Percentiles rank a stretch among this genome's conserved stretches.
Evolutionary conservation across 352 stramenopile genomes (phyloP).

Genomic region (Globisporangium spinosum): DNA sequence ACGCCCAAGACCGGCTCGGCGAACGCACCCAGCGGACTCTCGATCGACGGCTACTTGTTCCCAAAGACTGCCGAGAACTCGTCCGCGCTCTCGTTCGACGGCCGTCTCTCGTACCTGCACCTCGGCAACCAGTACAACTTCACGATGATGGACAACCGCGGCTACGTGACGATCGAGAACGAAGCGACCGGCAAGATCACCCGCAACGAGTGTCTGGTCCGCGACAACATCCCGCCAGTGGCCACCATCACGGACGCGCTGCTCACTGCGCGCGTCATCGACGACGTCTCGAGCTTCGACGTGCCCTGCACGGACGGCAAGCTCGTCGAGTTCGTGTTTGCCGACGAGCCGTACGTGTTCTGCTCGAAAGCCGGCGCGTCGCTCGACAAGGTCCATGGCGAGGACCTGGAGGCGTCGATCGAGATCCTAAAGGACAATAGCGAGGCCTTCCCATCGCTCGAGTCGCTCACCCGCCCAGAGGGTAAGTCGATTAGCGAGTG

Average conservation of each 20-base stretch:
- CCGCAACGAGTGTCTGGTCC: constrained; percentile 19
- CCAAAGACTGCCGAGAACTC: constrained; percentile 12
- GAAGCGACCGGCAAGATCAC: constrained; percentile 17
- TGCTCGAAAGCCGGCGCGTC: constrained; percentile 19
- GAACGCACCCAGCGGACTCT: constrained; percentile 11
- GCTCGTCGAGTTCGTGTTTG: constrained; percentile 30
- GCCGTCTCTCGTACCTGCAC: constrained; percentile 27
- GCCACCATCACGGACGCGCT: constrained; percentile 18
- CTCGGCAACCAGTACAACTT: constrained; percentile 28
- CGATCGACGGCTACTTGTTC: constrained; percentile 23
- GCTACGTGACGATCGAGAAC: constrained; percentile 30
- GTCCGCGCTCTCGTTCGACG: constrained; percentile 23
- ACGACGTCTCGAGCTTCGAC: constrained; percentile 21
- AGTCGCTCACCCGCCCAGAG: constrained; percentile 13
- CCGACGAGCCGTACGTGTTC: constrained; percentile 34
- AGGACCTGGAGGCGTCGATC: constrained; percentile 22
- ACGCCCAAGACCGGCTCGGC: constrained; percentile 12
- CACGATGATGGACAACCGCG: constrained; percentile 27
- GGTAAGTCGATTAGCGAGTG: constrained; percentile 12
- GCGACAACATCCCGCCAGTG: constrained; percentile 24
- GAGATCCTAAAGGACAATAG: constrained; percentile 20
- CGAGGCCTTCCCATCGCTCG: constrained; percentile 8
- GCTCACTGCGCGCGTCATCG: constrained; percentile 22
- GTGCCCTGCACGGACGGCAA: constrained; percentile 19
- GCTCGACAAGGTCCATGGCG: constrained; percentile 13